Evolutionary conservation across 306 rosid genomes (phyloP).

Genomic region (Gynostemma pentaphyllum): DNA sequence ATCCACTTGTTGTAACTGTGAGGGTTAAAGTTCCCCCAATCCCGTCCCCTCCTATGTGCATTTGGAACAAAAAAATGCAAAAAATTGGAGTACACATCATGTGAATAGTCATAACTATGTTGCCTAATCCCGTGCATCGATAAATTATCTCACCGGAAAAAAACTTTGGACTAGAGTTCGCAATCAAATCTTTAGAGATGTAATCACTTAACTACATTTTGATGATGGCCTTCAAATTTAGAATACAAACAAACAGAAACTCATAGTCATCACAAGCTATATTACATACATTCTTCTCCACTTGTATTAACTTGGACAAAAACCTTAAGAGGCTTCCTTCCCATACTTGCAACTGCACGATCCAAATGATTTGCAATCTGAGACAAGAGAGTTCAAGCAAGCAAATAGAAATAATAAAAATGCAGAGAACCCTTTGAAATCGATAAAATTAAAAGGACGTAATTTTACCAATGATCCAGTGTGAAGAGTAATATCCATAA

Average conservation of each 20-base stretch:
- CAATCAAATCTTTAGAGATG: not conserved
- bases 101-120: not conserved
- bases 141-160: not conserved
- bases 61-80: no score
- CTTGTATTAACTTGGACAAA: constrained; percentile 93
- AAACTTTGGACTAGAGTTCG: not conserved
- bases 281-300: constrained; percentile 78
- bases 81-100: not conserved
- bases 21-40: no score
- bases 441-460: not conserved
- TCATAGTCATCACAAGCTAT: not conserved
- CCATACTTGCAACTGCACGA: constrained; percentile 49
- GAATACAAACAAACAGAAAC: not conserved
- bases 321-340: constrained; percentile 75
- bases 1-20: no score
- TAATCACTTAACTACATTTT: not conserved
- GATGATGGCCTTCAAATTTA: not conserved
- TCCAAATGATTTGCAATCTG: constrained; percentile 83
- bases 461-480: not conserved
- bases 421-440: not conserved
- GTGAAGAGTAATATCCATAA: no score
- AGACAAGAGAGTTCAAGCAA: not conserved
- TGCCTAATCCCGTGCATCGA: constrained; percentile 3
- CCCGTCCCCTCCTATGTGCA: no score
- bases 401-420: not conserved